Evolutionary conservation across 805 yeast genomes (phyloP).

Genomic region (Hanseniaspora occidentalis): DNA sequence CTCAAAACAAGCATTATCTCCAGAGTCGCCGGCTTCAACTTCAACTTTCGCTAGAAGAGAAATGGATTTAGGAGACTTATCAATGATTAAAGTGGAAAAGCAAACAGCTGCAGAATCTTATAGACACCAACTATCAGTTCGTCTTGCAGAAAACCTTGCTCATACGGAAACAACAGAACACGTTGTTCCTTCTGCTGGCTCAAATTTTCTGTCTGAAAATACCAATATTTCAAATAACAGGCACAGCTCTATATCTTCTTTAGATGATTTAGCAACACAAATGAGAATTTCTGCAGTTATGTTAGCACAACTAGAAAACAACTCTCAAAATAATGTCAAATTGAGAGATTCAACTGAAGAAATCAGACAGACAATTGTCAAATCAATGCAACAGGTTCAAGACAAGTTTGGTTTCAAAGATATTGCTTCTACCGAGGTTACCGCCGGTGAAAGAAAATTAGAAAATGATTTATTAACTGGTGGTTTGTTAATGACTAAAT

Average conservation of each 20-base stretch:
- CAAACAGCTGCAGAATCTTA: slow-evolving; percentile 32
- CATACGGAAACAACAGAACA: slow-evolving; percentile 27
- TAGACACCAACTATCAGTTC: slow-evolving; percentile 28
- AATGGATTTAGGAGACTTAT: slow-evolving; percentile 67
- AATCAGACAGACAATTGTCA: slow-evolving; percentile 56
- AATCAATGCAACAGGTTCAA: slow-evolving; percentile 67
- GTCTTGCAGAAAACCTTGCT: slow-evolving; percentile 25
- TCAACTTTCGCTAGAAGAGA: slow-evolving; percentile 29
- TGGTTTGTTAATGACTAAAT: slow-evolving; percentile 36
- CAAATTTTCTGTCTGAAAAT: slow-evolving; percentile 17
- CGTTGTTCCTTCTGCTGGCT: slow-evolving; percentile 24
- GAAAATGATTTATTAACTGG: slow-evolving; percentile 88
- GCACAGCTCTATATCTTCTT: no score
- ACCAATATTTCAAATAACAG: no score
- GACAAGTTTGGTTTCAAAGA: slow-evolving; percentile 47
- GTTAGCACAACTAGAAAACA: slow-evolving; percentile 76
- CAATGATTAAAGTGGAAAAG: slow-evolving; percentile 43
- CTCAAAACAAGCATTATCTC: not conserved
- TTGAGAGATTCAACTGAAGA: slow-evolving; percentile 34
- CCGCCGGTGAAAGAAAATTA: slow-evolving; percentile 80
- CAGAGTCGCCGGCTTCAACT: not conserved
- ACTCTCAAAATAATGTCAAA: slow-evolving; percentile 26
- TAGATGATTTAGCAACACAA: slow-evolving; percentile 66
- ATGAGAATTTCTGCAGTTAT: slow-evolving; percentile 95
- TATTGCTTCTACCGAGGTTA: slow-evolving; percentile 42